Conservation (phyloP, 1,284 basidiomycete genomes). For the Cerioporus squamosus region DNA sequence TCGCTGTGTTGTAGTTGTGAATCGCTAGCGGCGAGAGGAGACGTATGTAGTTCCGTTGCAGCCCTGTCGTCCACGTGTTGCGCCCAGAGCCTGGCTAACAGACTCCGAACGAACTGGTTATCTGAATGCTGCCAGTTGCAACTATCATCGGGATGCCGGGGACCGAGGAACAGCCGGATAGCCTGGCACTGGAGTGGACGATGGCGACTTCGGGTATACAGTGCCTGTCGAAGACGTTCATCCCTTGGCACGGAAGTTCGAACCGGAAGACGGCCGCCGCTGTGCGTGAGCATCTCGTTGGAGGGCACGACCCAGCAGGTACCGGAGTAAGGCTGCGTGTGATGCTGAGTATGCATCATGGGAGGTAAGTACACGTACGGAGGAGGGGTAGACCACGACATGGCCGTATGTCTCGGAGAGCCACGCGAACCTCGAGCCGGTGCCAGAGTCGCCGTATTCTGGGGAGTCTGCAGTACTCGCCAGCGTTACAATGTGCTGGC, state of each 20-base stretch:
- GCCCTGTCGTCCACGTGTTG: constrained; percentile 46
- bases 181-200: constrained; percentile 56
- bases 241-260: no score
- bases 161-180: constrained; percentile 57
- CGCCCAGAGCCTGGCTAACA: constrained; percentile 55
- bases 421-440: constrained; percentile 51
- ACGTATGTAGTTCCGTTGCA: constrained; percentile 59
- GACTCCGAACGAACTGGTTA: constrained; percentile 47
- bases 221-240: no score
- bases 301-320: constrained; percentile 61
- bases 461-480: no score
- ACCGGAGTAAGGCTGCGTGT: constrained; percentile 43
- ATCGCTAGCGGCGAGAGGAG: no score
- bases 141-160: constrained; percentile 38
- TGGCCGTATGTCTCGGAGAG: constrained; percentile 53
- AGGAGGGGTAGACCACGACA: constrained; percentile 53
- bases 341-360: background rate
- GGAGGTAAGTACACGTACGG: constrained; percentile 33
- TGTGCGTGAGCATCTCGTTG: constrained; percentile 53
- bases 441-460: constrained; percentile 56
- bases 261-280: no score
- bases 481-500: no score
- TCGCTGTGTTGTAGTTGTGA: constrained; percentile 34
- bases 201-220: constrained; percentile 57
- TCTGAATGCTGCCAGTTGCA: constrained; percentile 50